Evolutionary conservation across 2,329 filamentous ascomycete genomes (phyloP), one percentile per base, ranked within the genome.

Genomic region (Lachnellula hyalina): DNA sequence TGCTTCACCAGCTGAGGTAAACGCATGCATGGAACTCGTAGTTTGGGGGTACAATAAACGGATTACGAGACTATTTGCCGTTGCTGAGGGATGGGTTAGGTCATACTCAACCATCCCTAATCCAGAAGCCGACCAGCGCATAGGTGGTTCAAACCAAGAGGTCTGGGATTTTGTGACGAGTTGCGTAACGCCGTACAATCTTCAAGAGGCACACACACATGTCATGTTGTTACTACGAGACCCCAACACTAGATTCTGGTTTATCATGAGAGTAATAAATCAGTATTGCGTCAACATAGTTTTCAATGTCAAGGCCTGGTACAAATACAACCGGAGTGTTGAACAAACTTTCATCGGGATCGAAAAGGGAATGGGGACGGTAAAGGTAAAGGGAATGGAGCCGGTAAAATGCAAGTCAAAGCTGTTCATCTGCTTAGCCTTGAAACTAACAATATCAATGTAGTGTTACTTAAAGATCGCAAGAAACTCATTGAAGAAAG

Each of bases 81-180:
- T 66, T 21, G 41, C 60, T 11, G 65, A 66, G 17, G 66, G 64
- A 17, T 73, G 70, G 68, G 65, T 61, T 17, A 55, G 56, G 5
- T 54, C 48, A 3, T 68, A 67, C 49, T 55, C 61, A 21, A 53
- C 60, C 51, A 14, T 53, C 7, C 64, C 64, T 17, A 60, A 62
- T 42, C 49, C 52, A 5, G 47, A 50, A 7, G 61, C 54, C 23
- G 66, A 68, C 46, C 53, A 53, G 15, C 40, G 38, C 3, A 61
- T 68, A 49, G 51, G 55, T 2, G 49, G 63, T 7, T 59, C 56
- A 4, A 60, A 65, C 12, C 57, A 66, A 19, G 41, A 52, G 1
- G 60, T 75, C 0, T 75, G 72, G 73, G 58, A 63, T 2, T 74
- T 69, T 54, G 72, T 74, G 60, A 66, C 70, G 56, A 61, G 61